Percentiles rank a stretch among this genome's conserved stretches.
These are phyloP conservation scores for Cyberlindnera mrakii DNA, from an alignment of 805 yeast genomes.

Conservation along the genomic window DNA sequence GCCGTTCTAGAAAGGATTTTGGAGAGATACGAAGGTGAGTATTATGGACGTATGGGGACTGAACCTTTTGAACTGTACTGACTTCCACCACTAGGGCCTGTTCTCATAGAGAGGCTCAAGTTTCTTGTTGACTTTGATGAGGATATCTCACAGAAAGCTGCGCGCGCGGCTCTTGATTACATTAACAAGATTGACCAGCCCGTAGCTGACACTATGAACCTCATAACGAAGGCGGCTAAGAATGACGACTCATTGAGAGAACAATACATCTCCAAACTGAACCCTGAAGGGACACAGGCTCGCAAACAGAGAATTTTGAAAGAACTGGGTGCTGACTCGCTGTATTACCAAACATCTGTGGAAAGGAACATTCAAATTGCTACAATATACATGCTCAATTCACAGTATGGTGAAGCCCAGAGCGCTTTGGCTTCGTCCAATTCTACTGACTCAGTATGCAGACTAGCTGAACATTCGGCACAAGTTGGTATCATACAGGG, in stretches of 20 bases:
- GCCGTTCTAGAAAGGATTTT: conserved; percentile 1
- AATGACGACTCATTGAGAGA: not conserved
- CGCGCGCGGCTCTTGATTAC: conserved; percentile 15
- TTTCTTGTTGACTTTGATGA: conserved; percentile 6
- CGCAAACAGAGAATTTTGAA: conserved; percentile 4
- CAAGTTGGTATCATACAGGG: conserved; percentile 21
- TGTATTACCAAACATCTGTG: conserved; percentile 20
- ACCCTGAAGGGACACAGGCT: conserved; percentile 2
- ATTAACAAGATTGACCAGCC: conserved; percentile 14
- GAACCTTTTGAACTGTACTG: not conserved
- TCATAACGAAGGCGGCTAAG: conserved; percentile 2
- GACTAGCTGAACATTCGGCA: conserved; percentile 15
- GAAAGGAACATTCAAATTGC: conserved; percentile 14
- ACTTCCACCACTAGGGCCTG: conserved; percentile 12
- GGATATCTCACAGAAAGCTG: conserved; percentile 6
- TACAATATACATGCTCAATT: conserved; percentile 11
- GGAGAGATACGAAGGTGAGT: conserved; percentile 8
- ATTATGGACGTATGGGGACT: not conserved
- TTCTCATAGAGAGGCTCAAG: conserved; percentile 16
- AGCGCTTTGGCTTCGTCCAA: conserved; percentile 13
- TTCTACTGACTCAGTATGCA: conserved; percentile 13
- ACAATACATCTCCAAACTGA: not conserved
- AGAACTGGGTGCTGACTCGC: conserved; percentile 13
- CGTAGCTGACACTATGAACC: conserved; percentile 9
- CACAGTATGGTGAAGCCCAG: conserved; percentile 19